Base-by-base conservation (phyloP, 371 early-diverging fungal species). In the Mortierella sp. region DNA sequence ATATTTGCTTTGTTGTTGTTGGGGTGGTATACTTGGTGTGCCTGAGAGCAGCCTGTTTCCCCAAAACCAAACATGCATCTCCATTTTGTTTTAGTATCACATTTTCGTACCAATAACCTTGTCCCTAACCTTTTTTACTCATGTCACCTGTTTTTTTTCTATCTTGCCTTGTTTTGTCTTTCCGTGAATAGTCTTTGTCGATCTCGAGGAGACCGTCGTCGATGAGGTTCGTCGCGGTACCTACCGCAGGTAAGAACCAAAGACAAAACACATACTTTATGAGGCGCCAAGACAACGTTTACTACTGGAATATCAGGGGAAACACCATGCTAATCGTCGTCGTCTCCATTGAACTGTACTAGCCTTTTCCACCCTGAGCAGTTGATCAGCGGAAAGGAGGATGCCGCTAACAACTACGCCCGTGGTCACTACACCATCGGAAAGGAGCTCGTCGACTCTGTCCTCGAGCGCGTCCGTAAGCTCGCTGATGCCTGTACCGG, bases 361-460 rank as follows among this genome's bases (percentile, higher is more conserved):
- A 95, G 97, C 85, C 91, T 99, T 68, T 99, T 97, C 94, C 99
- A 99, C 92, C 99, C 99, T 71, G 96, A 97, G 86, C 97, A 97
- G 92, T 91, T 99, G 85, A 98, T 99, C 89, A 94, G 95, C 77
- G 99, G 99, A 85, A 98, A 99, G 92, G 99, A 99, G 89, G 99
- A 99, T 89, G 99, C 99, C 44, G 99, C 99, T 86, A 99, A 99
- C 94, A 99, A 99, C 95, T 99, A 99, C 87, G 99, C 99, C 66
- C 95, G 99, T 93, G 99, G 99, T 86, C 98, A 99, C 92, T 99
- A 99, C 93, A 99, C 99, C 69, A 95, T 98, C 76, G 99, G 99
- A 74, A 98, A 98, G 93, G 98, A 98, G 88, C 94, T 98, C 66
- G 95, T 99, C 74, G 99, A 99, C 90, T 87, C 91, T 65, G 98